phyloP scores from a whole-genome alignment of 2,329 filamentous ascomycete genomes.

The Exophiala xenobiotica region DNA sequence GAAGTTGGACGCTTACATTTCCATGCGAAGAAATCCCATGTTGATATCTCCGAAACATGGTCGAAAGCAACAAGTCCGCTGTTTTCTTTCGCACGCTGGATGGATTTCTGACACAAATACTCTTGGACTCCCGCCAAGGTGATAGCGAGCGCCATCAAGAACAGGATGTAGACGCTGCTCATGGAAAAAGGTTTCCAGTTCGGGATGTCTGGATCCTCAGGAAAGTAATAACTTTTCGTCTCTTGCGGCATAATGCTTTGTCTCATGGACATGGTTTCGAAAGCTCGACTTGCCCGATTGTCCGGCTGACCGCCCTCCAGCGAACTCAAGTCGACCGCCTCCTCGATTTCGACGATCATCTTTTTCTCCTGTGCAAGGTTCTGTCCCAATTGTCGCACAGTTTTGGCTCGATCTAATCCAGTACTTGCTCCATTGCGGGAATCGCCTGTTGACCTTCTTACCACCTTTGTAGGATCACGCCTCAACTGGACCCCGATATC shows the following conservation, averaged over 20 bases:
- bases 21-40: conserved; percentile 37
- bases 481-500: conserved; percentile 27
- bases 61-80: conserved; percentile 35
- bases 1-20: conserved; percentile 32
- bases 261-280: conserved; percentile 12
- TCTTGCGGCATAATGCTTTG: conserved; percentile 29
- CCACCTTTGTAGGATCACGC: conserved; percentile 23
- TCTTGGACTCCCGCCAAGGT: conserved; percentile 37
- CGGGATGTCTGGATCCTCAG: conserved; percentile 36
- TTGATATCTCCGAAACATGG: conserved; percentile 32
- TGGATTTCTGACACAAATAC: conserved; percentile 36
- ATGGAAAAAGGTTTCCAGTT: conserved; percentile 40
- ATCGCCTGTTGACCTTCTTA: conserved; percentile 7
- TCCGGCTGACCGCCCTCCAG: conserved; percentile 34
- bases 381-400: conserved; percentile 39
- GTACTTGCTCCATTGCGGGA: conserved; percentile 6
- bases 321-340: conserved; percentile 46
- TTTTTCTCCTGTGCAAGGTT: conserved; percentile 45
- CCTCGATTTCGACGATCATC: conserved; percentile 44
- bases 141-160: conserved; percentile 35
- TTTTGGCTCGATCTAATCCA: conserved; percentile 26
- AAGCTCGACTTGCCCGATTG: conserved; percentile 13
- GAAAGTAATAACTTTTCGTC: conserved; percentile 37
- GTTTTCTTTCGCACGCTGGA: conserved; percentile 39
- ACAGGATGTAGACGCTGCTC: conserved; percentile 34